These are phyloP conservation scores for Aspergillus avenaceus DNA, from an alignment of 495 filamentous ascomycete species.

Conservation along the genomic window DNA sequence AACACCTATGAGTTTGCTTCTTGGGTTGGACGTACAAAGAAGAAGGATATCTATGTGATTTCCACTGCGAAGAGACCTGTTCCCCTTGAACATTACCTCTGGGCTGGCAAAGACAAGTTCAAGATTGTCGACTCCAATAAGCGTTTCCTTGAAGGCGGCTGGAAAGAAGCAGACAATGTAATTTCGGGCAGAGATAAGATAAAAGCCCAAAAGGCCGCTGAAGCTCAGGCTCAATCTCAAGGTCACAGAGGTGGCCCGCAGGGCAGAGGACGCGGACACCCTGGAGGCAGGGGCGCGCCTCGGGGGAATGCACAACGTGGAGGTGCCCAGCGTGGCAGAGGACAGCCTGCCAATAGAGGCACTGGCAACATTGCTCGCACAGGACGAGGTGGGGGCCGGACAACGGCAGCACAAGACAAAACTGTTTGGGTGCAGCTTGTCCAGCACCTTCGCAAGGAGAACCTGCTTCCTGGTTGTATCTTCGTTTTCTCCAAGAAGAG, in stretches of 20 bases:
- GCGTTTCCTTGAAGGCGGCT: slow-evolving; percentile 81
- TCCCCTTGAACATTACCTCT: slow-evolving; percentile 92
- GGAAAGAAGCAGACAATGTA: slow-evolving; percentile 88
- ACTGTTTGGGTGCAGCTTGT: slow-evolving; percentile 97
- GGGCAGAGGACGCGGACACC: slow-evolving; percentile 42
- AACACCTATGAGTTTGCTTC: slow-evolving; percentile 98
- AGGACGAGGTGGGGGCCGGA: slow-evolving; percentile 77
- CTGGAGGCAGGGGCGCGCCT: slow-evolving; percentile 30
- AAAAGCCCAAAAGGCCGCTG: slow-evolving; percentile 52
- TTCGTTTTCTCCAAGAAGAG: slow-evolving; percentile 98
- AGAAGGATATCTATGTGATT: slow-evolving; percentile 98
- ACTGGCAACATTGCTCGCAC: slow-evolving; percentile 84
- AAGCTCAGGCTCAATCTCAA: slow-evolving; percentile 42
- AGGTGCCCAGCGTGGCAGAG: slow-evolving; percentile 51
- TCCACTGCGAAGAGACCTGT: slow-evolving; percentile 94
- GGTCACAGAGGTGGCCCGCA: slow-evolving; percentile 50
- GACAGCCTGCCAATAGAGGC: slow-evolving; percentile 53
- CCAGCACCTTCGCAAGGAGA: slow-evolving; percentile 81
- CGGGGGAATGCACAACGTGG: slow-evolving; percentile 38
- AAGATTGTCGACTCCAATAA: slow-evolving; percentile 95
- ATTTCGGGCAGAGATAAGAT: slow-evolving; percentile 78
- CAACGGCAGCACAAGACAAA: slow-evolving; percentile 85
- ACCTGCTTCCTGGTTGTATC: slow-evolving; percentile 84
- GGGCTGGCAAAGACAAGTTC: slow-evolving; percentile 85
- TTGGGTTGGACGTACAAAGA: slow-evolving; percentile 97